Base-by-base conservation (phyloP, 257 asterid genomes). In the Mitragyna speciosa region DNA sequence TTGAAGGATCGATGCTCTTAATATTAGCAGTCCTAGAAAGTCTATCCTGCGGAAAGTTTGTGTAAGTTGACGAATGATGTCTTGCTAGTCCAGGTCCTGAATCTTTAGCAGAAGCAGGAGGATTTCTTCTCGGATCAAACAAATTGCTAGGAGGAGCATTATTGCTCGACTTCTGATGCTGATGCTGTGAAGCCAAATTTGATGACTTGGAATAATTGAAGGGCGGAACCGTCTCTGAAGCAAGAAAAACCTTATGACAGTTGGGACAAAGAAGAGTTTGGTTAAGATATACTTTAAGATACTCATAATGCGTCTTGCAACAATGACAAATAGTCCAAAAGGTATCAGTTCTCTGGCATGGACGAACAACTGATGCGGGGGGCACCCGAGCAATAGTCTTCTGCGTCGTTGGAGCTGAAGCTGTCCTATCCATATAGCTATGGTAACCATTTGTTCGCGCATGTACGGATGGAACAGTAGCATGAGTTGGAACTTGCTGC, bases 221-320 rank as follows among this genome's bases (percentile, higher is more conserved):
- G 20, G 97, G 97, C 17, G 95, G 87, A 73, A 91, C 78, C 52
- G 91, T 90, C 87, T 91, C 91, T 26, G 78, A 71, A 72, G 97
- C 97, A 70, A 19, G 47, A 83, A 93, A 93, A 59, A 91, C 90
- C 83, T 85, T 81, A 20, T 78, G 86, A 72, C 97, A 93, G 72
- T 88, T 88, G 30, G 91, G 92, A 81, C 96, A 91, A 78, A 89
- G 91, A 78, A 93, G 96, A 77, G 92, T 89, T 12, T 84, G 80
- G 86, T 93, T 90, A 51, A 91, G 93, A 82, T 91, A 91, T 72
- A 76, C 70, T 84, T n/a, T 91, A 6, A 84, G 89, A 81, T 91
- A 93, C 79, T 93, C 97, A 70, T 89, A 93, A 79, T 93, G 94
- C 89, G 89, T 90, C 87, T 82, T 93, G 88, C 97, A 93, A 59